These are phyloP conservation scores for Candida broadrunensis DNA, from an alignment of 805 yeast species.

Conservation along the genomic window DNA sequence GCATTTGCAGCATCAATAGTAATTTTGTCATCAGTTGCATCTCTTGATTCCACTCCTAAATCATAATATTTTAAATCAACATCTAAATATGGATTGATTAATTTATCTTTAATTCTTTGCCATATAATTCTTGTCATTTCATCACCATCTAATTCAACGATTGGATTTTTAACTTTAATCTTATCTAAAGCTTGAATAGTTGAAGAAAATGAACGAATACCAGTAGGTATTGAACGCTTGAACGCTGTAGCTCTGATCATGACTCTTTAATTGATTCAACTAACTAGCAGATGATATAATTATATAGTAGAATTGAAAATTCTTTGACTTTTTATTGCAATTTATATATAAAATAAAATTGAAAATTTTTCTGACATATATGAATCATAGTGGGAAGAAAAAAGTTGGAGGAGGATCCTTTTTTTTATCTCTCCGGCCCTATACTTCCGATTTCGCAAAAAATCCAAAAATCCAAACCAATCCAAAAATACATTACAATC, in stretches of 20 bases:
- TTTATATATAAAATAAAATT: neutral
- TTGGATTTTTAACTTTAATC: constrained; percentile 67
- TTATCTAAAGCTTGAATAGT: constrained; percentile 26
- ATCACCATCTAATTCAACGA: constrained; percentile 82
- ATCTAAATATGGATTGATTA: constrained; percentile 67
- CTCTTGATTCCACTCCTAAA: constrained; percentile 65
- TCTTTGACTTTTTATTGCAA: no score
- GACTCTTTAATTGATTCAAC: neutral
- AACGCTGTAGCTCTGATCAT: constrained; percentile 11
- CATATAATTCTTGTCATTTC: constrained; percentile 87
- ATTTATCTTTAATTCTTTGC: constrained; percentile 66
- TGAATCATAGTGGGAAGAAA: neutral
- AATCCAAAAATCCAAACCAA: no score
- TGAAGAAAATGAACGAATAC: constrained; percentile 11
- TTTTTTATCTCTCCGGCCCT: neutral
- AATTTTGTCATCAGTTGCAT: constrained; percentile 66
- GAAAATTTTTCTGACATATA: neutral
- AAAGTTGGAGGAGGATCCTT: no score
- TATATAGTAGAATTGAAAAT: no score
- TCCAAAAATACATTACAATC: neutral
- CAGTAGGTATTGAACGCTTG: constrained; percentile 4
- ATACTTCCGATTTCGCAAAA: neutral
- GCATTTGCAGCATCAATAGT: constrained; percentile 81
- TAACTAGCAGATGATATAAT: no score
- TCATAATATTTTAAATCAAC: constrained; percentile 76